phyloP scores from a whole-genome alignment of 2,329 filamentous ascomycete species.

The Clonostachys byssicola region DNA sequence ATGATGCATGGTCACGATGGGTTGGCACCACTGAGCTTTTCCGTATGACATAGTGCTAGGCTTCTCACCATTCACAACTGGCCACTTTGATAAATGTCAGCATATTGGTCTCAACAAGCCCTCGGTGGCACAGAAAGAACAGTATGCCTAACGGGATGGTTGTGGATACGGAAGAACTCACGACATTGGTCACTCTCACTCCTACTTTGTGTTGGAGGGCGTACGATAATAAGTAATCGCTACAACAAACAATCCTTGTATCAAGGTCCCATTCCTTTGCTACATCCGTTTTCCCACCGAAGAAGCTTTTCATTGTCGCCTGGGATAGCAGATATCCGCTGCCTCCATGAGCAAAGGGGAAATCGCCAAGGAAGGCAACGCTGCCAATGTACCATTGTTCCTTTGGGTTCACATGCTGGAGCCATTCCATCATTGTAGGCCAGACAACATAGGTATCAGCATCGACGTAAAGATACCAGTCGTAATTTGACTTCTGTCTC shows the following conservation, averaged over 20 bases:
- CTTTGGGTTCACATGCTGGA: slow-evolving; percentile 33
- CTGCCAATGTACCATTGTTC: slow-evolving; percentile 47
- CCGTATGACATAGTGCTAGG: slow-evolving; percentile 43
- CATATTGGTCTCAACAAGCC: not conserved
- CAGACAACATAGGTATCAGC: slow-evolving; percentile 55
- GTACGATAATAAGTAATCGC: slow-evolving; percentile 43
- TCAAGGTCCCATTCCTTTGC: slow-evolving; percentile 39
- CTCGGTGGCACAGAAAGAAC: too few relatives aligned
- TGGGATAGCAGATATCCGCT: slow-evolving; percentile 50
- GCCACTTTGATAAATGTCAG: slow-evolving; percentile 29
- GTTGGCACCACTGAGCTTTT: slow-evolving; percentile 48
- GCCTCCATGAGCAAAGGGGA: slow-evolving; percentile 51
- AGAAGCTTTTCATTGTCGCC: slow-evolving; percentile 41
- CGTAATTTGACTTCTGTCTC: slow-evolving; percentile 39
- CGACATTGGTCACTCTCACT: slow-evolving; percentile 32
- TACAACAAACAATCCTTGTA: slow-evolving; percentile 39
- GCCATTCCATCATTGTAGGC: slow-evolving; percentile 44
- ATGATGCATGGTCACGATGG: slow-evolving; percentile 53
- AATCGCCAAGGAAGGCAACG: slow-evolving; percentile 31
- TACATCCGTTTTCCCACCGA: slow-evolving; percentile 34
- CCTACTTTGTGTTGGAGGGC: slow-evolving; percentile 39
- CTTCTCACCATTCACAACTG: slow-evolving; percentile 52
- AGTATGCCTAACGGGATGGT: too few relatives aligned
- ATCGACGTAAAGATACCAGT: slow-evolving; percentile 59
- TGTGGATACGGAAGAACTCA: slow-evolving; percentile 16